These are phyloP conservation scores for Hymenoscyphus occultus DNA, from an alignment of 2,329 filamentous ascomycete genomes.

Conservation along the genomic window DNA sequence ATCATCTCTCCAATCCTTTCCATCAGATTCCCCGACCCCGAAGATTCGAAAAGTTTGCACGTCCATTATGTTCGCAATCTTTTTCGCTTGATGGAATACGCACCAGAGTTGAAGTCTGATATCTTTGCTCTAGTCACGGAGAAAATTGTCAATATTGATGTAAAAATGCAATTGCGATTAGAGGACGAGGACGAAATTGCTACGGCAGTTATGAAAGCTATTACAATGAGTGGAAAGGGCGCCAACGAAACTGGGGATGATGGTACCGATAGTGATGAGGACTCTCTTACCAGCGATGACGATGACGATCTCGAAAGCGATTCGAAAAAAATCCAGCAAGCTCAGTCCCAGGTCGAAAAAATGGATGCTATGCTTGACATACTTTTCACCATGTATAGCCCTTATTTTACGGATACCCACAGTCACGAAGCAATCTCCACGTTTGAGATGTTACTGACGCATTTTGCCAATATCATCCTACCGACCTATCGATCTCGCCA, in stretches of 20 bases:
- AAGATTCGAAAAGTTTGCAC: constrained; percentile 74
- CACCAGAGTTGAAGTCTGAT: constrained; percentile 73
- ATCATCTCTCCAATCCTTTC: constrained; percentile 66
- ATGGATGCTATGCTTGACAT: constrained; percentile 87
- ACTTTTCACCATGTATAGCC: constrained; percentile 79
- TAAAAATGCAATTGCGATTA: constrained; percentile 89
- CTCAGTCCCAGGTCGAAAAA: constrained; percentile 83
- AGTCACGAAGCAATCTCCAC: constrained; percentile 66
- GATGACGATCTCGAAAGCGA: constrained; percentile 68
- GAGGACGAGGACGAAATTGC: constrained; percentile 91
- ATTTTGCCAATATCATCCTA: constrained; percentile 84
- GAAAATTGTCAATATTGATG: constrained; percentile 88
- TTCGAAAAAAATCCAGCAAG: constrained; percentile 60
- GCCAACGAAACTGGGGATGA: constrained; percentile 49
- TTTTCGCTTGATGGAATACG: constrained; percentile 72
- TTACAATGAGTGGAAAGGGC: constrained; percentile 41
- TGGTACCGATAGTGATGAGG: constrained; percentile 61
- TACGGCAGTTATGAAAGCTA: constrained; percentile 63
- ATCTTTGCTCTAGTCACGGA: constrained; percentile 82
- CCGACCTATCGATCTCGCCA: constrained; percentile 90
- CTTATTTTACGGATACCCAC: constrained; percentile 62
- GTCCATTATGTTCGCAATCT: constrained; percentile 87
- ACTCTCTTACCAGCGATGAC: constrained; percentile 68
- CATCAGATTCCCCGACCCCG: constrained; percentile 70
- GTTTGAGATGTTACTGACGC: constrained; percentile 76